Conservation (phyloP, 345 rosid species). For the Corchorus olitorius region DNA sequence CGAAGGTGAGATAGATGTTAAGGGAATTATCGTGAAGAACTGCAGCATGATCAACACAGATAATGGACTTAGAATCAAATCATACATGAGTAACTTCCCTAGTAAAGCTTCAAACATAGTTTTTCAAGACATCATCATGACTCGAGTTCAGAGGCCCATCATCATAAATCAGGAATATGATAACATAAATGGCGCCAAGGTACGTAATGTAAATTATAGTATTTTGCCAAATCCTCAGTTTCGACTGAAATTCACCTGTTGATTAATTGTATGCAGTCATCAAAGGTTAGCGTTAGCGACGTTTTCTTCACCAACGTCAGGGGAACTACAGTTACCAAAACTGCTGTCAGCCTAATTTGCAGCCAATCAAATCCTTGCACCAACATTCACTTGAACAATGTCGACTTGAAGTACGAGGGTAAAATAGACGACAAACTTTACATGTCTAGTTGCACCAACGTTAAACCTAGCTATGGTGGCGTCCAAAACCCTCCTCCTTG, state of each 20-base stretch:
- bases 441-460: slow-evolving; percentile 40
- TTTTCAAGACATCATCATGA: slow-evolving; percentile 47
- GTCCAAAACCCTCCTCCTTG: slow-evolving; percentile 51
- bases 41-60: slow-evolving; percentile 46
- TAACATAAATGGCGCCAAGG: slow-evolving; percentile 10
- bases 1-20: slow-evolving; percentile 48
- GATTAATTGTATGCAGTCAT: slow-evolving; percentile 39
- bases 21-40: slow-evolving; percentile 39
- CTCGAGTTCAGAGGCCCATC: slow-evolving; percentile 52
- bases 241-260: not conserved
- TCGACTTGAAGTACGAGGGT: slow-evolving; percentile 42
- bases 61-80: slow-evolving; percentile 70
- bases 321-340: slow-evolving; percentile 47
- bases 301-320: slow-evolving; percentile 42
- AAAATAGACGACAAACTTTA: slow-evolving; percentile 15
- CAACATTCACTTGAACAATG: slow-evolving; percentile 36
- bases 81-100: slow-evolving; percentile 42
- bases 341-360: slow-evolving; percentile 48
- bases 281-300: slow-evolving; percentile 47
- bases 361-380: slow-evolving; percentile 53
- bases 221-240: no score
- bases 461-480: slow-evolving; percentile 33
- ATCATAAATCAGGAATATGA: slow-evolving; percentile 55
- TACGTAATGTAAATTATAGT: slow-evolving; percentile 17
- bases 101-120: slow-evolving; percentile 41